Evolutionary conservation across 2,329 filamentous ascomycete genomes (phyloP).

Genomic region (Parascedosporium putredinis): DNA sequence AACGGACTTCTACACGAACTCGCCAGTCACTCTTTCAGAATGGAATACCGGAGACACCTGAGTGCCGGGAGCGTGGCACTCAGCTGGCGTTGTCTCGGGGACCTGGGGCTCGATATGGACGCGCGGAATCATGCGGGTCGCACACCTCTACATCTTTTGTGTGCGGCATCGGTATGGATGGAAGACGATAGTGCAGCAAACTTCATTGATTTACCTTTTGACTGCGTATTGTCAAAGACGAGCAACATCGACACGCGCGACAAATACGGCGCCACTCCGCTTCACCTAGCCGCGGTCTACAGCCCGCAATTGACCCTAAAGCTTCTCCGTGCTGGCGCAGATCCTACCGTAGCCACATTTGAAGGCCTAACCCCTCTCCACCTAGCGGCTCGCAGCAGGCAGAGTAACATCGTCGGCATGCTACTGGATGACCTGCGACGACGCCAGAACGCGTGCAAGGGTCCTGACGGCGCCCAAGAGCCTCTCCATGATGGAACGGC

Average conservation of each 20-base stretch:
- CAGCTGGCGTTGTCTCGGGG: constrained; percentile 12
- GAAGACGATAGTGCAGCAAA: background rate
- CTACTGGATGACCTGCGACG: constrained; percentile 13
- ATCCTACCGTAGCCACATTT: constrained; percentile 19
- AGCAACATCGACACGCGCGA: constrained; percentile 9
- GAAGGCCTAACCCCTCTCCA: constrained; percentile 29
- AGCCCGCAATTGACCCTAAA: constrained; percentile 15
- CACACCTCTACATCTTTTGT: constrained; percentile 16
- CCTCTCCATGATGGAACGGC: background rate
- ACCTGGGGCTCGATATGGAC: constrained; percentile 11
- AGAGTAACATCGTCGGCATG: constrained; percentile 23
- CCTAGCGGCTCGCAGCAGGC: constrained; percentile 22
- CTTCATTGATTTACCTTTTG: constrained; percentile 6
- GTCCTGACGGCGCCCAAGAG: background rate
- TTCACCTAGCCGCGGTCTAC: constrained; percentile 16
- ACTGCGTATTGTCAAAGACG: constrained; percentile 12
- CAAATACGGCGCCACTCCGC: constrained; percentile 12
- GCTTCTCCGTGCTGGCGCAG: constrained; percentile 26
- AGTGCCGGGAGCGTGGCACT: too few relatives aligned
- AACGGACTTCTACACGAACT: constrained; percentile 17
- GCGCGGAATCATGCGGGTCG: constrained; percentile 13
- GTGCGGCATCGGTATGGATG: background rate
- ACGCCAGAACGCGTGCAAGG: background rate
- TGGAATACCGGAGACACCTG: too few relatives aligned
- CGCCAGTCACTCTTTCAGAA: too few relatives aligned